Base-by-base conservation (phyloP, 176 grass and related monocot genomes). In the Carex littledalei region DNA sequence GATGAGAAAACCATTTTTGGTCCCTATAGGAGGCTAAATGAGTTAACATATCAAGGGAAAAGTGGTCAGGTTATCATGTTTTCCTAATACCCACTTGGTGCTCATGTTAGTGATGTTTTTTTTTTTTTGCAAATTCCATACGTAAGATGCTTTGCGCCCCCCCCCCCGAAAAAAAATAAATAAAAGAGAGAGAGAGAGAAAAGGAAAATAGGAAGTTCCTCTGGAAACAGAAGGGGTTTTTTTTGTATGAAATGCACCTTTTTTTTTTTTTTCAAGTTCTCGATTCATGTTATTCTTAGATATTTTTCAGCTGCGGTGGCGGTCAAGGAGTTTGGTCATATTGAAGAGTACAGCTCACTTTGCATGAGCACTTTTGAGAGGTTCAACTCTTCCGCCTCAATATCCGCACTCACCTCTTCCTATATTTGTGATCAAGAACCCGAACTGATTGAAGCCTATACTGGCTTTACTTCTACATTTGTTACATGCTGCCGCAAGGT, bases 391-490 rank as follows among this genome's bases (percentile, higher is more conserved):
- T 89, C 95, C 14, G 60, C 88, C 63, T 98, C 91, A 81, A 85
- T 98, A 84, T 88, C 88, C 54, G 77, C 89, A 83, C 91, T 98
- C 47, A 92, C 85, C 90, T 95, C 85, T 71, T 90, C 92, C 82
- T 93, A 98, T 73, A 88, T 88, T 66, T 95, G 93, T 91, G 95
- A 98, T 82, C 91, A 94, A 94, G 95, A 95, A 92, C 91, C 95
- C 65, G 92, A 98, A 88, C 85, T 98, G 77, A 86, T 94, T 62
- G 95, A 98, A 94, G 93, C 93, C 8, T 98, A 93, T 87, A 84
- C 85, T 63, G 89, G 84, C 84, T 98, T 98, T 78, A 81, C 93
- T 84, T 98, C 93, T 85, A 79, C 86, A 84, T 98, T 95, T 83
- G 78, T 98, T 66, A 86, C 88, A 47, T 93, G 89, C 86, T 98